phyloP scores from a whole-genome alignment of 2,329 filamentous ascomycete species.

The Mycocentrospora acerina region DNA sequence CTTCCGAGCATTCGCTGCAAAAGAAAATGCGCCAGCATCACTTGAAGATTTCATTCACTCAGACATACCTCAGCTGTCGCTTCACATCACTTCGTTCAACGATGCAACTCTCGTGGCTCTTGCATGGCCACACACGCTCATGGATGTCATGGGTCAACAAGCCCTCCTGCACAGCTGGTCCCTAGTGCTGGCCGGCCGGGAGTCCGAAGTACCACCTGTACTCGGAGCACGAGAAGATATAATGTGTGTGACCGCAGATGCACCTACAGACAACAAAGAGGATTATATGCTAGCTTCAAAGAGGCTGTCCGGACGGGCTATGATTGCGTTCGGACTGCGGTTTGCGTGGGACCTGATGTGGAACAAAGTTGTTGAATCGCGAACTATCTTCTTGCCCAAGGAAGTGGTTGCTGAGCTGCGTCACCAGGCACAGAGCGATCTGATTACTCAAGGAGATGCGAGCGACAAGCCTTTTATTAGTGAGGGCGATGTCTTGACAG shows the following conservation, averaged over 20 bases:
- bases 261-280: constrained; percentile 6
- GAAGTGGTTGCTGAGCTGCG: constrained; percentile 12
- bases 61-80: constrained; percentile 50
- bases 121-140: constrained; percentile 51
- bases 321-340: constrained; percentile 11
- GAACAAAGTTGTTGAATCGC: constrained; percentile 26
- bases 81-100: constrained; percentile 53
- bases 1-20: constrained; percentile 10
- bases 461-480: constrained; percentile 18
- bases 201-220: constrained; percentile 41
- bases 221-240: constrained; percentile 39
- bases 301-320: constrained; percentile 13
- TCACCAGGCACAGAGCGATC: constrained; percentile 33
- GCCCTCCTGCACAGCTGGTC: constrained; percentile 52
- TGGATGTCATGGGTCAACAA: constrained; percentile 49
- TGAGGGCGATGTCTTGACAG: constrained; percentile 29
- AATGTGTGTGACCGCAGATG: constrained; percentile 18
- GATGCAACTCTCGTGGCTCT: constrained; percentile 55
- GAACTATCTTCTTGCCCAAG: constrained; percentile 45
- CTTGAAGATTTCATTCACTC: constrained; percentile 13
- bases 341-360: constrained; percentile 15
- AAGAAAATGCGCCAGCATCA: constrained; percentile 9
- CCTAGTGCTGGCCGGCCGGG: constrained; percentile 47
- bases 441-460: constrained; percentile 3
- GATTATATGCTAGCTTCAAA: constrained; percentile 15